A percentile compares a stretch with the other conserved stretches of the same genome.
Conservation (phyloP, 805 yeast genomes). For the Teunomyces pallodes region DNA sequence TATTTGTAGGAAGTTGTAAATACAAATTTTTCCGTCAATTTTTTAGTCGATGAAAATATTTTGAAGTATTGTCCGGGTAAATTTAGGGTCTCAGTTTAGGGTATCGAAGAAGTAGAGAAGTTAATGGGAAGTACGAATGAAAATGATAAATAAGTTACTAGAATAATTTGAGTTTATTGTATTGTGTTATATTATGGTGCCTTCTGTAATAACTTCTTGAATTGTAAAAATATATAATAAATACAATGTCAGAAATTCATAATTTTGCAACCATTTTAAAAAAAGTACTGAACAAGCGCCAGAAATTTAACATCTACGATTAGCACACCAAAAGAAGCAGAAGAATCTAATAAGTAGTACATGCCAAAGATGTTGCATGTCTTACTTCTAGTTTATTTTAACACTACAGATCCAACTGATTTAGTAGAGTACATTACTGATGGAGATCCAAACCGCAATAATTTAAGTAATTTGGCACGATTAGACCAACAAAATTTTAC, state of each 20-base stretch:
- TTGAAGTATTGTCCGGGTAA: neutral
- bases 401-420: too few relatives aligned
- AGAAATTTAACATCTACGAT: too few relatives aligned
- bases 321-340: too few relatives aligned
- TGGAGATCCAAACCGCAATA: neutral
- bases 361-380: too few relatives aligned
- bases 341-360: too few relatives aligned
- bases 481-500: neutral
- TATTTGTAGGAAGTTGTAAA: neutral
- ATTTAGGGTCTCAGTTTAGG: neutral
- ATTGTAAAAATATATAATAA: neutral
- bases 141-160: too few relatives aligned
- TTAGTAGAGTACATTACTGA: neutral
- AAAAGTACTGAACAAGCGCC: neutral
- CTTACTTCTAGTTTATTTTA: too few relatives aligned
- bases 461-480: neutral
- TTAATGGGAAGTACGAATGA: too few relatives aligned
- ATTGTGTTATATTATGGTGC: too few relatives aligned
- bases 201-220: too few relatives aligned
- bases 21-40: slow-evolving; percentile 1
- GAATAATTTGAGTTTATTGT: too few relatives aligned
- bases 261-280: neutral
- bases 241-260: neutral
- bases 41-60: neutral
- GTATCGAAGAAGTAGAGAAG: neutral